Evolutionary conservation across 441 rosid genomes (phyloP), one percentile per base, ranked within the genome.

Genomic region (Erodium trifolium): DNA sequence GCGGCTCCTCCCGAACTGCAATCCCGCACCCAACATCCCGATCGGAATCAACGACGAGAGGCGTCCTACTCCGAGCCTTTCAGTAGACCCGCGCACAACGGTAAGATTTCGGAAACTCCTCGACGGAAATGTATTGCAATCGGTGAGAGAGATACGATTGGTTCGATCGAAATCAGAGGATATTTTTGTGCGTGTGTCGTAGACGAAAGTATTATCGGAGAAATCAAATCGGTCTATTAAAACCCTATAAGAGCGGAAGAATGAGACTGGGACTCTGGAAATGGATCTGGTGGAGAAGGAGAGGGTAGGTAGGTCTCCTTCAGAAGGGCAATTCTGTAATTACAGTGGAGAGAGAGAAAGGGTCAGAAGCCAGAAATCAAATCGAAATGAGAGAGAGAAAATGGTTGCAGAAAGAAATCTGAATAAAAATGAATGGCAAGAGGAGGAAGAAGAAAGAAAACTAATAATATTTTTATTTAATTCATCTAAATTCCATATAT

Each of bases 1-100:
- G 10, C 83, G 77, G 41, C 78, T 80, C 49, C 86, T 70, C 72
- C 79, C 72, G 62, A 83, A 76, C 81, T 81, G 85, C 82, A 83
- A 79, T 59, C 90, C 88, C 12, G 89, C 66, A 4, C 88, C 89
- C 55, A 81, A 78, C 92, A 89, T 89, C 71, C 78, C 73, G 62
- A 55, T 55, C 62, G 62, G 62, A 55, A 55, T 55, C 62, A 1
- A 6, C 62, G 62, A 1, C 62, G 62, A 55, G 10, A 55, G 5
- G 37, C 37, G 37, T 34, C 27, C 27, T 23, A 23, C 27, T 23
- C 37, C 5, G 37, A 34, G 4, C 4, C 37, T 34, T 34, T 34
- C 37, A 34, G 37, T 3, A 34, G 62, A 16, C 5, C 19, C 60
- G 9, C 27, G 27, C 27, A 23, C 27, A 14, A 53, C 62, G 8